phyloP scores from a whole-genome alignment of 441 rosid genomes.

The Corymbia citriodora region DNA sequence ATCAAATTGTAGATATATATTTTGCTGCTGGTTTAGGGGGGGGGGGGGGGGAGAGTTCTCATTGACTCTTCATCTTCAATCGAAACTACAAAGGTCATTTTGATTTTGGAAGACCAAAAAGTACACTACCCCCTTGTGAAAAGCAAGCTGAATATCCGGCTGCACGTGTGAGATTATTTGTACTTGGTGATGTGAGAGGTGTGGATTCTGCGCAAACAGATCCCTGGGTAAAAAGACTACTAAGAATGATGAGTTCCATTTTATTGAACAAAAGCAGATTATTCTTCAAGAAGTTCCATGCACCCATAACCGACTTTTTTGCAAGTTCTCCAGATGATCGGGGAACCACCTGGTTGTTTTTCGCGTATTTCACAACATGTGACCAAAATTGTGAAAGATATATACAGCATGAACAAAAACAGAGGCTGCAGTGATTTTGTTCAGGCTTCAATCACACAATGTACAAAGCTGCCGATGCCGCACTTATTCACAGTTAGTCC shows the following conservation, averaged over 20 bases:
- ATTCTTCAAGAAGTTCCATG: background rate
- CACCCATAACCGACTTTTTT: background rate
- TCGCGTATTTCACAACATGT: background rate
- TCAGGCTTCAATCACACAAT: slow-evolving; percentile 25
- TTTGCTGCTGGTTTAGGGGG: background rate
- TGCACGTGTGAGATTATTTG: background rate
- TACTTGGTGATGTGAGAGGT: background rate
- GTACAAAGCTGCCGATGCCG: slow-evolving; percentile 24
- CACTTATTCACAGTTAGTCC: slow-evolving; percentile 43
- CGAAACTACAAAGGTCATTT: background rate
- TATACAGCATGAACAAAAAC: background rate
- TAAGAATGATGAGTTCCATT: background rate
- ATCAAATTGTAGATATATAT: background rate
- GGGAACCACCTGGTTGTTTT: background rate
- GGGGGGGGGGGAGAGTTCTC: background rate
- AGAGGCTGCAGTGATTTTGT: background rate
- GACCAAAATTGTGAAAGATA: background rate
- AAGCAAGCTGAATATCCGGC: background rate
- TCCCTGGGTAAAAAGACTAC: background rate
- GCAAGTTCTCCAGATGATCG: background rate
- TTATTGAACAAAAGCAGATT: background rate
- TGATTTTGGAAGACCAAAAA: background rate
- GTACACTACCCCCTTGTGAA: background rate
- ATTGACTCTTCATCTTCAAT: background rate
- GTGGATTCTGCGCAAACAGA: background rate